Evolutionary conservation across 176 grass and related monocot genomes (phyloP), one percentile per base, ranked within the genome.

Genomic region (Oryza meridionalis): DNA sequence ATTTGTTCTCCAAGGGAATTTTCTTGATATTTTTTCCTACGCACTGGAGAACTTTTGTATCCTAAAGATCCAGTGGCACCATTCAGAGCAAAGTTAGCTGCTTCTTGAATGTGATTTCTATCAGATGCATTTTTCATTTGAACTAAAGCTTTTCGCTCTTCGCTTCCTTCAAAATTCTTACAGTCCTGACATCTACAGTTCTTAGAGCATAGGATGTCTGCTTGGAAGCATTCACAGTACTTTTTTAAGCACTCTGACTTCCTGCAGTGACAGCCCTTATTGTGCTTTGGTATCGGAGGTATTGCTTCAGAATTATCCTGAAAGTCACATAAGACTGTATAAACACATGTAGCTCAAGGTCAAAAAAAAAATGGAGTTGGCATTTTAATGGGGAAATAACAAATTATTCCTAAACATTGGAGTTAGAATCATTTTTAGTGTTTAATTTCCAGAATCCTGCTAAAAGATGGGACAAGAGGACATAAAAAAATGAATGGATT

Each of bases 161-260:
- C 77, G 70, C 81, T 94, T 82, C 92, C 92, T 81, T 94, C 84
- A 67, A 86, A 82, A 27, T 94, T 94, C 78, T 94, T 94, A 80
- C 92, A 94, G 33, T 91, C 84, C 63, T 89, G 66, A 58, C 92
- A 94, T 89, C 90, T 89, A 71, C 92, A 94, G 72, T 91, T 94
- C 51, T 94, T 90, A 65, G 92, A 94, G 73, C 92, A 94, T 70
- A 94, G 89, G 59, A 94, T 86, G 79, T 91, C 89, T 79, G 92
- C 92, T 85, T 94, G 92, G 74, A 91, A 94, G 69, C 92, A 94
- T 68, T 94, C 92, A 85, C 92, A 94, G 62, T 94, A 94, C 80
- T 91, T 94, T 73, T 94, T 94, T 71, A 94, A 87, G 44, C 92
- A 94, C 46, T 89, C 89, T 78, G 92, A 94, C 81, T 94, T 94